phyloP scores from a whole-genome alignment of 106 monocot genomes.

The Acorus gramineus region DNA sequence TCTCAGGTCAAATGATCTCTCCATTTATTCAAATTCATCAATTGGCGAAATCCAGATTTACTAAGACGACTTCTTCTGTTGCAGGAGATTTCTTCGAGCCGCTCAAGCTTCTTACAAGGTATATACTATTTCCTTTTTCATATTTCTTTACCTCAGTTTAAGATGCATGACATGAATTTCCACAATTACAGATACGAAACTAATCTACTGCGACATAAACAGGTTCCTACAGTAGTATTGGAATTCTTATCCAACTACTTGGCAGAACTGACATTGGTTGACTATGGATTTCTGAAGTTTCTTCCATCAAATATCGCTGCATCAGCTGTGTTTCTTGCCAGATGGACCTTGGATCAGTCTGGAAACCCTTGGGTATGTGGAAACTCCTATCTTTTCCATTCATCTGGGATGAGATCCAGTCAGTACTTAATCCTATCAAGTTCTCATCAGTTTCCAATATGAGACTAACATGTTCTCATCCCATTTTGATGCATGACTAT shows the following conservation, averaged over 20 bases:
- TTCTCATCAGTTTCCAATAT: no score
- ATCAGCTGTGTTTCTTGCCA: slow-evolving; percentile 77
- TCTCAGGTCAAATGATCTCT: slow-evolving; percentile 43
- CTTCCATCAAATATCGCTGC: slow-evolving; percentile 71
- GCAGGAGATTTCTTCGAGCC: slow-evolving; percentile 87
- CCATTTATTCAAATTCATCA: neutral
- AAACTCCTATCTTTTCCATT: neutral
- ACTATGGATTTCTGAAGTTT: slow-evolving; percentile 72
- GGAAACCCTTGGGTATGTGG: slow-evolving; percentile 58
- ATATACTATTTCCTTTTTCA: neutral
- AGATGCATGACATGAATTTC: neutral
- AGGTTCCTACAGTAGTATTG: slow-evolving; percentile 39
- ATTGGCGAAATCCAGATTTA: neutral
- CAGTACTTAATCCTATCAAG: no score
- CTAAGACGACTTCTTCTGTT: slow-evolving; percentile 2
- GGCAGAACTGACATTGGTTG: slow-evolving; percentile 77
- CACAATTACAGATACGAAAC: no score
- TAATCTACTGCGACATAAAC: neutral
- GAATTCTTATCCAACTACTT: slow-evolving; percentile 73
- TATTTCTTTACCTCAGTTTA: neutral
- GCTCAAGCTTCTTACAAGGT: slow-evolving; percentile 64
- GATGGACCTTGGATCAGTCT: slow-evolving; percentile 80
- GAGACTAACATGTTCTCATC: no score
- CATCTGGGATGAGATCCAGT: neutral
- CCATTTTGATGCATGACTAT: no score